Base-by-base conservation (phyloP, 2,329 filamentous ascomycete species). In the Pestalotiopsis fici region DNA sequence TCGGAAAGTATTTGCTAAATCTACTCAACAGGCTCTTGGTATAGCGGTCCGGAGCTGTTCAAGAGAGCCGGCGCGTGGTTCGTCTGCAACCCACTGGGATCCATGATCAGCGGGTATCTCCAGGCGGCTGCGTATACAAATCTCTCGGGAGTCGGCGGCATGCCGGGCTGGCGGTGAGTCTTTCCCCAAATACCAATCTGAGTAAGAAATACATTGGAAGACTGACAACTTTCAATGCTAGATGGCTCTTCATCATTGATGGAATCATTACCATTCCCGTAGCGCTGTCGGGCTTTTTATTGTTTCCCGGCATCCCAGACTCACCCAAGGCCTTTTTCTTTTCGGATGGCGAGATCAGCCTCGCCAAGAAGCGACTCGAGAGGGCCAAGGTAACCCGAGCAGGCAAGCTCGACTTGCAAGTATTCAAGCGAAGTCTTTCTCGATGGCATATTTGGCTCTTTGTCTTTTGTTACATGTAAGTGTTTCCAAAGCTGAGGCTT, bases 201-300 rank as follows among this genome's bases (percentile, higher is more conserved):
- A 28, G 11, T 28, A n/a, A 35, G 7, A n/a, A 15, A 15, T n/a
- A n/a, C n/a, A n/a, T n/a, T n/a, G n/a, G n/a, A n/a, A n/a, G n/a
- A n/a, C n/a, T n/a, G n/a, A n/a, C n/a, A n/a, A n/a, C 15, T 15
- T 11, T 43, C 1, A 3, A 12, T 43, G 13, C 13, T 4, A 60
- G 57, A 59, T 85, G 80, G 84, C 75, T 87, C 0, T 88, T 87
- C 62, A 83, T 88, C 12, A 86, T 88, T 28, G 85, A 87, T 64
- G 86, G 85, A 0, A 79, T 86, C 35, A 87, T 87, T 71, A 85
- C 83, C 0, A 77, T 88, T 2, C 86, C 85, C 0, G 80, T 88
- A 11, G 82, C 84, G 0, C 66, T 88, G 2, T 79, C 83, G 5
- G 86, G 86, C 0, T 86, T 82, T 68, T 65, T 87, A 6, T 80